Evolutionary conservation across 177 flowering plant genomes (phyloP).

Genomic region (Vitis hybrid): DNA sequence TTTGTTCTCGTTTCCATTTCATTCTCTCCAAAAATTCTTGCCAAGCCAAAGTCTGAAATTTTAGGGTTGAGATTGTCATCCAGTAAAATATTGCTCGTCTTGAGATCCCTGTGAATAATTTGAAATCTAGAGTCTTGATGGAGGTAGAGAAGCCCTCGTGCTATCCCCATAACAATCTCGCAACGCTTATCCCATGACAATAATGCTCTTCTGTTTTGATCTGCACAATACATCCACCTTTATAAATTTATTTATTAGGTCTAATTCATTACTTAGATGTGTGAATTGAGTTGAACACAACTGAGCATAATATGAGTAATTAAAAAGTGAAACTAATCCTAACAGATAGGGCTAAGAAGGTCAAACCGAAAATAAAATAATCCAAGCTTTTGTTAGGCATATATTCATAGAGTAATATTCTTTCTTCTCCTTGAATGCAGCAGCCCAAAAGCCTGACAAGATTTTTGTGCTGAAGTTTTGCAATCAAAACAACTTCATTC

Average conservation of each 20-base stretch:
- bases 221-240: background rate
- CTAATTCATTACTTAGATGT: no score
- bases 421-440: constrained; percentile 28
- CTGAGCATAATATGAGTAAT: background rate
- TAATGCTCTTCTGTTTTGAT: constrained; percentile 6
- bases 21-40: constrained; percentile 37
- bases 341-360: no score
- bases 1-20: constrained; percentile 34
- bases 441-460: constrained; percentile 37
- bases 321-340: background rate
- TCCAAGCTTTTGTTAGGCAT: constrained; percentile 40
- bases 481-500: constrained; percentile 29
- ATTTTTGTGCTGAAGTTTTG: constrained; percentile 33
- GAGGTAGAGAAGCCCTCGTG: constrained; percentile 55
- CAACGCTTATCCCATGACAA: constrained; percentile 37
- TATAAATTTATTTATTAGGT: no score
- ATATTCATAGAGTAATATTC: constrained; percentile 34
- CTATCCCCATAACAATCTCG: constrained; percentile 41
- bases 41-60: constrained; percentile 67
- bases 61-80: constrained; percentile 54
- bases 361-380: constrained; percentile 25
- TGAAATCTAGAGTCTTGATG: constrained; percentile 52
- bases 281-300: background rate
- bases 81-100: constrained; percentile 48
- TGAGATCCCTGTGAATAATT: constrained; percentile 52